phyloP scores from a whole-genome alignment of 768 basidiomycete genomes.

The Kwoniella dejecticola region DNA sequence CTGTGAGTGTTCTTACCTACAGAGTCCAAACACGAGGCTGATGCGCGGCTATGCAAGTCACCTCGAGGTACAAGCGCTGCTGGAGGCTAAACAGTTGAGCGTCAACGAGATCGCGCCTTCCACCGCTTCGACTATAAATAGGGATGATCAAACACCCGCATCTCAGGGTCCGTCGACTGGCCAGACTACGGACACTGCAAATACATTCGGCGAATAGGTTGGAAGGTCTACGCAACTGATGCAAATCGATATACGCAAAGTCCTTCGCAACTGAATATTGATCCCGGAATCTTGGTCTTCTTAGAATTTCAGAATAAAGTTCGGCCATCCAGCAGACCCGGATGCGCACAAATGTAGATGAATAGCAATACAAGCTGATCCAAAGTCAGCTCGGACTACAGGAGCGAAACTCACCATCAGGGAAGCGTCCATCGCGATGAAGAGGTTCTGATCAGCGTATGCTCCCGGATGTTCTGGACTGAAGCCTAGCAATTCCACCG shows the following conservation, averaged over 20 bases:
- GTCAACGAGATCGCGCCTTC: too few relatives aligned
- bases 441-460: slow-evolving; percentile 12
- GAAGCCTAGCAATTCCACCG: slow-evolving; percentile 1
- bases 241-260: too few relatives aligned
- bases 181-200: too few relatives aligned
- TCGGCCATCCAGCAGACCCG: slow-evolving; percentile 2
- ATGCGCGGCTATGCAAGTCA: background rate
- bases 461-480: background rate
- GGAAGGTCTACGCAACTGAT: too few relatives aligned
- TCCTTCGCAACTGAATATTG: too few relatives aligned
- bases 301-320: slow-evolving; percentile 1
- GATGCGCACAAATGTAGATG: background rate
- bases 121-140: too few relatives aligned
- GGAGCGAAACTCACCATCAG: background rate
- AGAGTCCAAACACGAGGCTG: background rate
- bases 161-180: too few relatives aligned
- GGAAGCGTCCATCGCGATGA: slow-evolving; percentile 2
- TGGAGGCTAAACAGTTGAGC: background rate
- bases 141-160: too few relatives aligned
- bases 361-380: slow-evolving; percentile 2
- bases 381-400: background rate
- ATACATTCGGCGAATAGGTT: too few relatives aligned
- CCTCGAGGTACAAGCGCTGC: background rate
- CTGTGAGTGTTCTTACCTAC: background rate
- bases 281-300: too few relatives aligned